phyloP scores from a whole-genome alignment of 495 filamentous ascomycete species.

The Copromyces sp. region DNA sequence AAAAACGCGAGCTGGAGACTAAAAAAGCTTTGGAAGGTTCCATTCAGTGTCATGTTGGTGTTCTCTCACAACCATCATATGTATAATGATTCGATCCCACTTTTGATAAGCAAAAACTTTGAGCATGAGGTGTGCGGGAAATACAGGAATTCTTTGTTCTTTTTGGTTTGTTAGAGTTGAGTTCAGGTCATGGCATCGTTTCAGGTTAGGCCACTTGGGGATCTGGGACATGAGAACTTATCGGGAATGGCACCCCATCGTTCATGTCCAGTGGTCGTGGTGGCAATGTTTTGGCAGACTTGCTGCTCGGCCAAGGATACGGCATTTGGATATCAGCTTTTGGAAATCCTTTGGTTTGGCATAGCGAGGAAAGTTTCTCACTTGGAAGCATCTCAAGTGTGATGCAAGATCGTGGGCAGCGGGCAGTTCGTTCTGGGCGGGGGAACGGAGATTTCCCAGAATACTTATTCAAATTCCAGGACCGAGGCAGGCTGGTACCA shows the following conservation, averaged over 20 bases:
- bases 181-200: neutral
- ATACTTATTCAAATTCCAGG: neutral
- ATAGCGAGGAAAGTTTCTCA: neutral
- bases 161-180: neutral
- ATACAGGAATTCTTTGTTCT: neutral
- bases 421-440: neutral
- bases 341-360: neutral
- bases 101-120: neutral
- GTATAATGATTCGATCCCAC: neutral
- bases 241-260: neutral
- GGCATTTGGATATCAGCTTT: neutral
- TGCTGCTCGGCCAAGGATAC: neutral
- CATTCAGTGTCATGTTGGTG: neutral
- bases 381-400: neutral
- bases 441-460: neutral
- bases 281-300: neutral
- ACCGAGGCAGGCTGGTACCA: neutral
- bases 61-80: neutral
- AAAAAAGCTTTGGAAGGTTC: neutral
- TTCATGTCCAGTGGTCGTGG: neutral
- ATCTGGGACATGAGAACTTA: neutral
- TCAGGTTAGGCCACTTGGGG: neutral
- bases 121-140: neutral
- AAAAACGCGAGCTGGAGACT: neutral
- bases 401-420: neutral